Base-by-base conservation (phyloP, 2,329 filamentous ascomycete genomes). In the Pyrenochaeta sp. region DNA sequence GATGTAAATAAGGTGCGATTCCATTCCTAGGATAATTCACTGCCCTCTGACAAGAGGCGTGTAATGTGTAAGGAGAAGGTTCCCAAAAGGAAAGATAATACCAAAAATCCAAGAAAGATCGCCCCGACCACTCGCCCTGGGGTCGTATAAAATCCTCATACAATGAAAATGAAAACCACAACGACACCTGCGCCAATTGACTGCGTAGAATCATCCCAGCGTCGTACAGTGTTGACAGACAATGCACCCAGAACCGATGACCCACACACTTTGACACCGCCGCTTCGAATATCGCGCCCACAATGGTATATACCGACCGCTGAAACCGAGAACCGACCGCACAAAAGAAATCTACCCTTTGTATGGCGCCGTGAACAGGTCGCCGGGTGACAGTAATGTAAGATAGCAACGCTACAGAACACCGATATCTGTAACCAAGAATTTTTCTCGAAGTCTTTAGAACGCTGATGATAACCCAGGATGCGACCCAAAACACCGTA, bases 331-430 rank as follows among this genome's bases (percentile, higher is more conserved):
- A 71, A 67, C 72, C 67, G 66, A 68, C 65, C 69, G 65, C 71
- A 77, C 75, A 77, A 75, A 78, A 66, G 73, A 76, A 77, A 77
- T 77, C 75, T 77, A 76, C 73, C 74, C 71, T 65, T 71, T 71
- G 66, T 71, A 69, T 65, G 66, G 61, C 62, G 59, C 63, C 50
- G 47, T 46, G 54, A 53, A 56, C 58, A 62, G 67, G 59, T 56
- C 56, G 55, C 68, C 72, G 72, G 72, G 71, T 58, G 66, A 72
- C 58, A 68, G 32, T 64, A 70, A 71, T 66, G 64, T 63, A 71
- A 57, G 62, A 68, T 60, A 69, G 50, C 64, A 43, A 67, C 69
- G 70, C 65, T 73, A 73, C 70, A 75, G 71, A 74, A 72, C 62
- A 75, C 72, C 69, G 51, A 62, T 65, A 65, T 69, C 72, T 74